Evolutionary conservation across 2,329 filamentous ascomycete genomes (phyloP).

Genomic region (Ceratocystis papillata): DNA sequence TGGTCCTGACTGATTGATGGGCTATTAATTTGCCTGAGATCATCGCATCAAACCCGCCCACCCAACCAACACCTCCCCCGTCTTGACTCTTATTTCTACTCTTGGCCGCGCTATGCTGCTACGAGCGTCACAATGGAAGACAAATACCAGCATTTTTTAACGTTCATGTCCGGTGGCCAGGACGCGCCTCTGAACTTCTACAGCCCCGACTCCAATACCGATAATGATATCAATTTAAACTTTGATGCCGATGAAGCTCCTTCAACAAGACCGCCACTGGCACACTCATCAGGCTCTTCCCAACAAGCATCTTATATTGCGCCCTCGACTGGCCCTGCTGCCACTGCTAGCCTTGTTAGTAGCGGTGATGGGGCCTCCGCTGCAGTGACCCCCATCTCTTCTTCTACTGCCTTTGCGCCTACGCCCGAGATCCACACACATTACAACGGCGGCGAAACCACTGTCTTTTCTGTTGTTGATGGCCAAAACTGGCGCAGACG

Average conservation of each 20-base stretch:
- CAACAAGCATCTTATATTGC: not conserved
- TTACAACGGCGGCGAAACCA: not conserved
- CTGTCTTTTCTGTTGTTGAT: conserved; percentile 17
- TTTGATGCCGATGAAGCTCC: not conserved
- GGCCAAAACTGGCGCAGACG: conserved; percentile 38
- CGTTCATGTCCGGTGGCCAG: conserved; percentile 40
- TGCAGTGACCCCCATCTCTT: conserved; percentile 28
- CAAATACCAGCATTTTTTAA: conserved; percentile 46
- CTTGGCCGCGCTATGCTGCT: conserved; percentile 7
- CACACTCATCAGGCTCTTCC: not conserved
- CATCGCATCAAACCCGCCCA: not conserved
- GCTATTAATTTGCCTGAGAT: no score
- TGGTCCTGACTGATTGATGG: not conserved
- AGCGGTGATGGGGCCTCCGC: conserved; percentile 19
- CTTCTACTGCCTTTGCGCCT: conserved; percentile 42
- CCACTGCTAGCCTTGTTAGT: conserved; percentile 29
- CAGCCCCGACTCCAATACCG: not conserved
- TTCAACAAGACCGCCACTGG: not conserved
- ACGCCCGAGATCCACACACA: conserved; percentile 29
- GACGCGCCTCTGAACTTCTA: not conserved
- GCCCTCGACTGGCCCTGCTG: not conserved
- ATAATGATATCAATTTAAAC: not conserved
- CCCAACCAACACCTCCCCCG: not conserved
- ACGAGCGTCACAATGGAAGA: conserved; percentile 39
- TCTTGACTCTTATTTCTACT: not conserved